A percentile compares a stretch with the other conserved stretches of the same genome.
phyloP scores from a whole-genome alignment of 257 asterid genomes.

The Ehretia macrophylla region DNA sequence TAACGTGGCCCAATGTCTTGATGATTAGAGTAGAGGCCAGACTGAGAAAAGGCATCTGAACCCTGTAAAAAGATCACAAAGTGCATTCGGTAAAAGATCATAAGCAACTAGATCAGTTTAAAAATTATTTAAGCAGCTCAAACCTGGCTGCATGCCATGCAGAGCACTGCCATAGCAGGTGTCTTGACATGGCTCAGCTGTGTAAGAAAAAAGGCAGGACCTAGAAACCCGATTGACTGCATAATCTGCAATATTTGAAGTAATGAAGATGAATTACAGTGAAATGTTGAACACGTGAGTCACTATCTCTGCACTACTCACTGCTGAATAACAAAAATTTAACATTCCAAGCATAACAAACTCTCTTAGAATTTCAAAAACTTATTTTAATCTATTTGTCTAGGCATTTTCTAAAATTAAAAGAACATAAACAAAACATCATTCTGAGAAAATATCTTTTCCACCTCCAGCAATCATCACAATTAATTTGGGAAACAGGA shows the following conservation, averaged over 20 bases:
- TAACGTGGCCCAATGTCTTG: slow-evolving; percentile 99
- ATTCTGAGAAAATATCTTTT: no score
- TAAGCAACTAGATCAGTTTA: slow-evolving; percentile 1
- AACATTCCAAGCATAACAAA: no score
- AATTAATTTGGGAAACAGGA: no score
- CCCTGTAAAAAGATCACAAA: slow-evolving; percentile 45
- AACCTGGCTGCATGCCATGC: slow-evolving; percentile 99
- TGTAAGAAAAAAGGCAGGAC: slow-evolving; percentile 91
- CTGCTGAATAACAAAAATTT: no score
- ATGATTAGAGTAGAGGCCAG: slow-evolving; percentile 94
- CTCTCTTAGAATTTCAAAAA: no score
- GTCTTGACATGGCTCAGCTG: slow-evolving; percentile 75
- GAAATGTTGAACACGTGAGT: background rate
- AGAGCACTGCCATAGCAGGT: slow-evolving; percentile 84
- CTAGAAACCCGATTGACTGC: slow-evolving; percentile 93
- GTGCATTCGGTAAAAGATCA: slow-evolving; percentile 1
- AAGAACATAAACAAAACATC: no score
- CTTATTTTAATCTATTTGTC: no score
- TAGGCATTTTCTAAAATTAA: no score
- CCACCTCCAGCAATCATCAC: no score
- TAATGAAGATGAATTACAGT: slow-evolving; percentile 6
- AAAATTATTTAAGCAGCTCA: slow-evolving; percentile 15
- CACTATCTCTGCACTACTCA: no score
- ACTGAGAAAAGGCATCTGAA: slow-evolving; percentile 94
- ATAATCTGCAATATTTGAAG: slow-evolving; percentile 56